Evolutionary conservation across 1,139 yeast species (phyloP), one percentile per base, ranked within the genome.

Genomic region (Blastobotrys raffinosifermentans): DNA sequence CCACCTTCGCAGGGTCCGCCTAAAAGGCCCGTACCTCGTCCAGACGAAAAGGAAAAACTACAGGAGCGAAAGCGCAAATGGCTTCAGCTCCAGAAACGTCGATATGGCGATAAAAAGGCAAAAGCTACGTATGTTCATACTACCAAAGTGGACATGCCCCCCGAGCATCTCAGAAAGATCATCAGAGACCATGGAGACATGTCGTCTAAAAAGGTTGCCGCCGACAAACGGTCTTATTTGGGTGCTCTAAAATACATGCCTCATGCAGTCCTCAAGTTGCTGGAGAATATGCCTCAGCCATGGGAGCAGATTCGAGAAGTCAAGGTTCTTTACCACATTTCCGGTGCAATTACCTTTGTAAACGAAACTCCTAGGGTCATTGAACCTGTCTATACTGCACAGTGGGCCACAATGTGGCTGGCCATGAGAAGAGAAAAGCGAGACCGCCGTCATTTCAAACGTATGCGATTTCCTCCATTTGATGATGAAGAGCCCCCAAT

Each of bases 201-300:
- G 65, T 76, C 94, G 0, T 77, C 93, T 6, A 75, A 75, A 48
- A 77, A 79, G 45, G 83, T 85, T 30, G 80, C 93, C n/a, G 75
- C 83, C 7, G 97, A 91, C 53, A 89, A 89, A 56, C 69, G 93
- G 40, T 77, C 96, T 0, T 89, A 85, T 53, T 63, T 93, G 19
- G 96, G 97, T 1, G 91, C 97, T 0, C 67, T 93, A 42, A 91
- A 89, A 60, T 93, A 82, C 61, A 74, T 93, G 79, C 99, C 99
- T 0, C 97, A 91, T 62, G 96, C 98, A 0, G 75, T 89, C 1
- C 60, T 87, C 44, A 93, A 93, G 59, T 70, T 93, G 25, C 57
- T 93, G 34, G 98, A 93, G 54, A 89, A 87, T 53, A 91, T 93
- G 91, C 99, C 99, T 0, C 96, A 87, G 57, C 99, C 99, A 1